These are phyloP conservation scores for Trichoderma gracile DNA, from an alignment of 2,329 filamentous ascomycete species.

Conservation along the genomic window DNA sequence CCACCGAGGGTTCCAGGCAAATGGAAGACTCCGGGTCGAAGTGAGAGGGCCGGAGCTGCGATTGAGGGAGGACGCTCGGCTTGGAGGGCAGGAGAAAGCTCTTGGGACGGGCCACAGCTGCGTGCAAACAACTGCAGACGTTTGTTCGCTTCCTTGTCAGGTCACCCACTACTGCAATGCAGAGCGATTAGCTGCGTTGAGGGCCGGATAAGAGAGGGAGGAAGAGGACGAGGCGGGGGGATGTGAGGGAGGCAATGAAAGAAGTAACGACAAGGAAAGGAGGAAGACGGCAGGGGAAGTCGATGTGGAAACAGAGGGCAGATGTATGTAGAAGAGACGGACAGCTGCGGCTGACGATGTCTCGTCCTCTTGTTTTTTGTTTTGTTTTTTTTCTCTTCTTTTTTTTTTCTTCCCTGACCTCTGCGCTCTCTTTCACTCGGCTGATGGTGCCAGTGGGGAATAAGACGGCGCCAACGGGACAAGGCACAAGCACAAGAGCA, in stretches of 20 bases:
- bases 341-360: conserved; percentile 9
- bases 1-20: conserved; percentile 10
- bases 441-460: conserved; percentile 29
- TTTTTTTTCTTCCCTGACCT: conserved; percentile 11
- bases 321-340: conserved; percentile 5
- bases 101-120: conserved; percentile 26
- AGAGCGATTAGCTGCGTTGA: conserved; percentile 38
- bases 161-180: conserved; percentile 38
- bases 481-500: not conserved
- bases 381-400: not conserved
- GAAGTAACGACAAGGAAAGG: not conserved
- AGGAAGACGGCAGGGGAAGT: conserved; percentile 12
- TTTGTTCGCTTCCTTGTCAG: conserved; percentile 30
- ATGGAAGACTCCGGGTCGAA: conserved; percentile 17
- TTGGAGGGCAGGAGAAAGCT: conserved; percentile 19
- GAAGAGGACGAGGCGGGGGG: not conserved
- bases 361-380: conserved; percentile 19
- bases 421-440: conserved; percentile 18
- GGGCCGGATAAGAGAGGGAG: conserved; percentile 30
- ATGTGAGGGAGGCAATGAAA: not conserved
- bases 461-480: conserved; percentile 35
- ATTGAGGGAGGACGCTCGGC: conserved; percentile 7
- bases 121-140: conserved; percentile 30
- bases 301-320: conserved; percentile 5
- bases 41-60: conserved; percentile 22